Conservation (phyloP, 1,284 basidiomycete genomes). For the Cryptococcus sp. region DNA sequence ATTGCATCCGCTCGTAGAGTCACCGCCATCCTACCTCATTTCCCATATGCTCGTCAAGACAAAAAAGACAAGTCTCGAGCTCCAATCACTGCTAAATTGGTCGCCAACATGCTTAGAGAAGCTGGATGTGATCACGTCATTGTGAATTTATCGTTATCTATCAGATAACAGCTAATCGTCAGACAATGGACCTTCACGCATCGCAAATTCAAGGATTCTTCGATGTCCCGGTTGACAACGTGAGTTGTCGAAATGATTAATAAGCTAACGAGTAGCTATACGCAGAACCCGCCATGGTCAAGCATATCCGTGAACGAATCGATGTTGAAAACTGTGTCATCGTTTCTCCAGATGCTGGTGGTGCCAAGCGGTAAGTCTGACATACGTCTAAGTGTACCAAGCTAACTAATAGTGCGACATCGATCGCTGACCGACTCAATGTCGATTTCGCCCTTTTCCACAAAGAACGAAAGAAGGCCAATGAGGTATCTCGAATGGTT, state of each 20-base stretch:
- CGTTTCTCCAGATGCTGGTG: constrained; percentile 97
- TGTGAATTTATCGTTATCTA: constrained; percentile 61
- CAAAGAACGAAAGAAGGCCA: constrained; percentile 99
- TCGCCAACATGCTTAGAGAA: constrained; percentile 98
- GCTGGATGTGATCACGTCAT: constrained; percentile 99
- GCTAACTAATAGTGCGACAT: constrained; percentile 80
- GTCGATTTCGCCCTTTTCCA: constrained; percentile 99
- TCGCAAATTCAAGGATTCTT: constrained; percentile 99
- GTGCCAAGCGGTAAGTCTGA: constrained; percentile 79
- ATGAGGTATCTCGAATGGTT: constrained; percentile 98
- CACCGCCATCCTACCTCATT: constrained; percentile 91
- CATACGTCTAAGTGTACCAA: background rate
- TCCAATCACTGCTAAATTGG: constrained; percentile 96
- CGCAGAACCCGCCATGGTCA: constrained; percentile 93
- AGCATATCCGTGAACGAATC: constrained; percentile 92
- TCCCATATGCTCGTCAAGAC: constrained; percentile 94
- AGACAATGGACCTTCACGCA: constrained; percentile 98
- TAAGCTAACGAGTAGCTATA: constrained; percentile 64
- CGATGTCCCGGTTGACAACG: constrained; percentile 99
- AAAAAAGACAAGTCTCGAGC: constrained; percentile 99
- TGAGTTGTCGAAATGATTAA: constrained; percentile 52
- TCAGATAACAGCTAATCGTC: constrained; percentile 7
- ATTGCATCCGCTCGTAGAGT: constrained; percentile 93
- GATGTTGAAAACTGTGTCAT: constrained; percentile 82
- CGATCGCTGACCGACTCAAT: constrained; percentile 92